Conservation (phyloP, 371 early-diverging fungal species). For the Parasitella parasitica region DNA sequence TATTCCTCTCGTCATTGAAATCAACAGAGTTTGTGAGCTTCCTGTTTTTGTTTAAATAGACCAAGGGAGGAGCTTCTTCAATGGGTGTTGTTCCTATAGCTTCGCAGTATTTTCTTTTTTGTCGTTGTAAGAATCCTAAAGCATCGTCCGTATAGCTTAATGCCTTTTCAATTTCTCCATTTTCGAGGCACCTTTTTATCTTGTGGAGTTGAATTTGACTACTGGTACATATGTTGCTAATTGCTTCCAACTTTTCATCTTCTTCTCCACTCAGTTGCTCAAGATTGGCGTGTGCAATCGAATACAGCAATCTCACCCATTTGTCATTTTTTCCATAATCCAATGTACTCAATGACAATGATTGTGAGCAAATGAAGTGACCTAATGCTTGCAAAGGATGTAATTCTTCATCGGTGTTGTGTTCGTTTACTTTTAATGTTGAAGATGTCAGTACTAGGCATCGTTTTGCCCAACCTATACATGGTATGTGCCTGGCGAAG, state of each 20-base stretch:
- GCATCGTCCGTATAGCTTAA: constrained; percentile 20
- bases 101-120: constrained; percentile 25
- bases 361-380: constrained; percentile 14
- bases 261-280: constrained; percentile 15
- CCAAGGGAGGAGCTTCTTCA: constrained; percentile 19
- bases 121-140: constrained; percentile 17
- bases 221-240: constrained; percentile 14
- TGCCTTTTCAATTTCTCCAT: constrained; percentile 16
- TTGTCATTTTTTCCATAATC: constrained; percentile 14
- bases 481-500: constrained; percentile 16
- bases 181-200: constrained; percentile 19
- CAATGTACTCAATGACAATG: constrained; percentile 8
- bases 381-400: constrained; percentile 11
- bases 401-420: constrained; percentile 2
- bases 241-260: constrained; percentile 19
- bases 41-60: constrained; percentile 16
- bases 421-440: constrained; percentile 7
- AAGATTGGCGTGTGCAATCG: constrained; percentile 16
- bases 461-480: constrained; percentile 6
- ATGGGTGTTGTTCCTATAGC: constrained; percentile 11
- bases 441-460: constrained; percentile 6
- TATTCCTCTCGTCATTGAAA: neutral
- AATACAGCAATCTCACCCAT: neutral
- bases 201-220: constrained; percentile 17
- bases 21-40: constrained; percentile 8